phyloP scores from a whole-genome alignment of 169 alveolate genomes.

The Plasmodium vinckei region DNA sequence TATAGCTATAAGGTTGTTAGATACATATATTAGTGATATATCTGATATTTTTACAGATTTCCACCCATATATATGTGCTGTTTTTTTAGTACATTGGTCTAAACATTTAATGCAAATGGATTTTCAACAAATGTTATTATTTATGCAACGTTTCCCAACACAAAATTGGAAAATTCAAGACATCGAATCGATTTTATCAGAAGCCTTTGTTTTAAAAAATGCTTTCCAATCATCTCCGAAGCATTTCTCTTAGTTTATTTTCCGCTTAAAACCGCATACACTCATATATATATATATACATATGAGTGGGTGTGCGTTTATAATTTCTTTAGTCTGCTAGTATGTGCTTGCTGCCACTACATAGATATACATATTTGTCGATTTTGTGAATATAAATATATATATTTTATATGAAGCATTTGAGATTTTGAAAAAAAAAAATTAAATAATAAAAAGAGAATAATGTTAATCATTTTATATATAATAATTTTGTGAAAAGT shows the following conservation, averaged over 20 bases:
- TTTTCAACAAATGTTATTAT: conserved; percentile 90
- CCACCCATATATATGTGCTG: conserved; percentile 92
- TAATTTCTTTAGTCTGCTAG: background rate
- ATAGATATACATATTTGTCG: too few relatives aligned
- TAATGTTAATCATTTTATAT: too few relatives aligned
- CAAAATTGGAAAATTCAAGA: conserved; percentile 90
- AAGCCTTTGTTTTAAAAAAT: conserved; percentile 85
- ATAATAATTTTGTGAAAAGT: too few relatives aligned
- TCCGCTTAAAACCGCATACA: background rate
- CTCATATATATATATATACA: background rate
- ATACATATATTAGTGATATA: conserved; percentile 92
- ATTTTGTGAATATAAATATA: too few relatives aligned
- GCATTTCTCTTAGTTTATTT: conserved; percentile 43
- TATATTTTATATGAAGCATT: too few relatives aligned
- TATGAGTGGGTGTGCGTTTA: background rate
- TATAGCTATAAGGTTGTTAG: conserved; percentile 91
- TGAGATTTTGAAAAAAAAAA: too few relatives aligned
- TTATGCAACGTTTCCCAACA: conserved; percentile 92
- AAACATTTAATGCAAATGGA: conserved; percentile 89
- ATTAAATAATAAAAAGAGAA: too few relatives aligned
- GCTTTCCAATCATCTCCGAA: conserved; percentile 74
- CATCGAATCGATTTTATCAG: conserved; percentile 91
- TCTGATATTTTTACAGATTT: conserved; percentile 88
- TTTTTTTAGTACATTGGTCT: conserved; percentile 90
- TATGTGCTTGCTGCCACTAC: too few relatives aligned